These are phyloP conservation scores for Penicillium sp. DNA, from an alignment of 2,329 filamentous ascomycete genomes.

Conservation along the genomic window DNA sequence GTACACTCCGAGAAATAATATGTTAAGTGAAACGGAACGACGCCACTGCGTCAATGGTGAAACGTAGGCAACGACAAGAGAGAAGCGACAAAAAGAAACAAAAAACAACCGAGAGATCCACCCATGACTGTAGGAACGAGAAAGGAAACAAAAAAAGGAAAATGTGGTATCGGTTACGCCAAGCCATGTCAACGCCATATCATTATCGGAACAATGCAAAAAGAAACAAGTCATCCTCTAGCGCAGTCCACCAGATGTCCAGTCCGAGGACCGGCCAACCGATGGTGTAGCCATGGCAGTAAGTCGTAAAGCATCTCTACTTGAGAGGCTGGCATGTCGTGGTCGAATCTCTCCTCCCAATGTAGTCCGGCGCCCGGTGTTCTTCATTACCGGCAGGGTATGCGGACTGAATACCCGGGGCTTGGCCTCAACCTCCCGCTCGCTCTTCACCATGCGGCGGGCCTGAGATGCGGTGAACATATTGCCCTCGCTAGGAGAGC, in stretches of 20 bases:
- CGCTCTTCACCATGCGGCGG: constrained; percentile 64
- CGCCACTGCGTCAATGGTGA: neutral
- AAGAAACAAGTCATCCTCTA: neutral
- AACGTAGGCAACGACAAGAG: constrained; percentile 14
- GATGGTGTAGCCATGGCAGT: constrained; percentile 40
- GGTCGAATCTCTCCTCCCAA: constrained; percentile 43
- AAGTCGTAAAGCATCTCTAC: constrained; percentile 40
- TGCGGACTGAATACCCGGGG: constrained; percentile 63
- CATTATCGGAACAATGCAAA: constrained; percentile 13
- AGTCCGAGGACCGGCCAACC: constrained; percentile 32
- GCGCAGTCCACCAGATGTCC: constrained; percentile 26
- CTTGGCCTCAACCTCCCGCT: constrained; percentile 58
- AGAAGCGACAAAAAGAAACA: constrained; percentile 1
- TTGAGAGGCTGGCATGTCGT: constrained; percentile 40
- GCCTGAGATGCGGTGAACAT: constrained; percentile 68
- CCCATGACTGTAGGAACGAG: constrained; percentile 4
- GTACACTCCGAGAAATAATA: constrained; percentile 30
- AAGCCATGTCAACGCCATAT: constrained; percentile 23
- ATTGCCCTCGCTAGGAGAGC: constrained; percentile 58
- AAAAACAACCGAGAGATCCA: constrained; percentile 11
- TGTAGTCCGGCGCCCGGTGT: constrained; percentile 44
- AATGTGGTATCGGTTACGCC: constrained; percentile 34
- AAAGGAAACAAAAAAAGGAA: constrained; percentile 12
- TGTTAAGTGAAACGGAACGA: constrained; percentile 19
- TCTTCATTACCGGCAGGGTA: constrained; percentile 60